These are phyloP conservation scores for Diaporthe citri DNA, from an alignment of 2,329 filamentous ascomycete genomes.

Conservation along the genomic window DNA sequence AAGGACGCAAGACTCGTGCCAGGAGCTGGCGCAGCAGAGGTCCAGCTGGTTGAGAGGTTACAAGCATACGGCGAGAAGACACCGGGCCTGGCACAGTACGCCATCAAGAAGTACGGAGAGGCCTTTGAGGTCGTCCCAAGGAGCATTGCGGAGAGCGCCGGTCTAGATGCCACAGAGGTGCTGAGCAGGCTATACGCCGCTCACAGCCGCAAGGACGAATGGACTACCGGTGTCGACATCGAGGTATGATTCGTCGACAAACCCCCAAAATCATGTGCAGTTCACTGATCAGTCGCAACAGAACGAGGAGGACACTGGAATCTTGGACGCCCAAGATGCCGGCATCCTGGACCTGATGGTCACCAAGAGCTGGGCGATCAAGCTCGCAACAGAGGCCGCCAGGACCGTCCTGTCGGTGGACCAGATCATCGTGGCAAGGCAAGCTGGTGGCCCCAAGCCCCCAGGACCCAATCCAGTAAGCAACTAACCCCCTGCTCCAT, in stretches of 20 bases:
- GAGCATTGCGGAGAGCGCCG: constrained; percentile 93
- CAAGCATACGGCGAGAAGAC: constrained; percentile 92
- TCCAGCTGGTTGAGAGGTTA: constrained; percentile 93
- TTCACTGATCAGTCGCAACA: constrained; percentile 49
- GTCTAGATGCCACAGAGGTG: constrained; percentile 96
- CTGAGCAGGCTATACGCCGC: constrained; percentile 92
- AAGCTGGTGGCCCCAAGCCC: constrained; percentile 97
- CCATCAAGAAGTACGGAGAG: constrained; percentile 97
- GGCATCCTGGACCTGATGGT: constrained; percentile 94
- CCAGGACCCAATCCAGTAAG: constrained; percentile 87
- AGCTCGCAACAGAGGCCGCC: constrained; percentile 93
- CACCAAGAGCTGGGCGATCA: constrained; percentile 96
- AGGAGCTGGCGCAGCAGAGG: constrained; percentile 93
- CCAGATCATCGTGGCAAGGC: constrained; percentile 98
- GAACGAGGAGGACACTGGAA: constrained; percentile 84
- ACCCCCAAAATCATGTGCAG: not conserved
- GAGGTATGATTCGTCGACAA: constrained; percentile 66
- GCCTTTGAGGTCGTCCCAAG: constrained; percentile 97
- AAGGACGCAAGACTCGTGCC: constrained; percentile 92
- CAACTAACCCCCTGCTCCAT: constrained; percentile 32
- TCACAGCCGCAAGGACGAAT: constrained; percentile 88
- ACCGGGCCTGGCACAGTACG: constrained; percentile 91
- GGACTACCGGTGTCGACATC: constrained; percentile 93
- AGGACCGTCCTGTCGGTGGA: constrained; percentile 95
- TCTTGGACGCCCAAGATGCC: constrained; percentile 85